Percentiles rank a stretch among this genome's conserved stretches.
phyloP scores from a whole-genome alignment of 805 yeast species.

The Wickerhamiella azymoides region DNA sequence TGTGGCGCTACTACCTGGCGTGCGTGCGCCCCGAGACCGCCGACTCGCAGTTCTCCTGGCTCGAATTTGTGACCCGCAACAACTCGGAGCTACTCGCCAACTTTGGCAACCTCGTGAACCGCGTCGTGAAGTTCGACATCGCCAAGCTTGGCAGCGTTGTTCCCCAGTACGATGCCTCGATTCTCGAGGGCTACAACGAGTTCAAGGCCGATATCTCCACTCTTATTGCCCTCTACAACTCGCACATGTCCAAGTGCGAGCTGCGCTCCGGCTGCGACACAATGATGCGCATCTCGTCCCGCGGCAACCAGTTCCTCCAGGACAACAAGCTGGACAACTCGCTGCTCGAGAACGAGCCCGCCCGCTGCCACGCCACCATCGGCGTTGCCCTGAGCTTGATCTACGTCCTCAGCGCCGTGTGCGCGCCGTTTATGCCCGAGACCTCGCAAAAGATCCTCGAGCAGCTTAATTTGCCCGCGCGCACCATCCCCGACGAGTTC shows the following conservation, averaged over 20 bases:
- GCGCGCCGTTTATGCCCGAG: conserved; percentile 85
- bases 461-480: conserved; percentile 70
- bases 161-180: conserved; percentile 44
- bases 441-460: conserved; percentile 54
- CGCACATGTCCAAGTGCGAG: conserved; percentile 55
- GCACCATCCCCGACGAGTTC: conserved; percentile 65
- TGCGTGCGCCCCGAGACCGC: conserved; percentile 88
- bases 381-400: conserved; percentile 83
- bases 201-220: conserved; percentile 41
- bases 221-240: conserved; percentile 47
- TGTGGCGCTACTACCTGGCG: conserved; percentile 94
- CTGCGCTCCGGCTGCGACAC: conserved; percentile 81
- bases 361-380: conserved; percentile 78
- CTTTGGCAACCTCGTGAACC: conserved; percentile 91
- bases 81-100: conserved; percentile 90
- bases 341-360: conserved; percentile 60
- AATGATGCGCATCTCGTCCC: conserved; percentile 80
- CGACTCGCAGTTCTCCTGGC: conserved; percentile 97
- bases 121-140: conserved; percentile 76
- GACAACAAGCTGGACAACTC: conserved; percentile 90
- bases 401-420: conserved; percentile 68
- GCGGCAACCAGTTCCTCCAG: conserved; percentile 92
- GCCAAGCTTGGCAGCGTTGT: conserved; percentile 88
- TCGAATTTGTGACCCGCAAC: conserved; percentile 84
- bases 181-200: conserved; percentile 32